A percentile compares a stretch with the other conserved stretches of the same genome.
Conservation (phyloP, 1,139 yeast genomes). For the Blastobotrys malaysiensis region DNA sequence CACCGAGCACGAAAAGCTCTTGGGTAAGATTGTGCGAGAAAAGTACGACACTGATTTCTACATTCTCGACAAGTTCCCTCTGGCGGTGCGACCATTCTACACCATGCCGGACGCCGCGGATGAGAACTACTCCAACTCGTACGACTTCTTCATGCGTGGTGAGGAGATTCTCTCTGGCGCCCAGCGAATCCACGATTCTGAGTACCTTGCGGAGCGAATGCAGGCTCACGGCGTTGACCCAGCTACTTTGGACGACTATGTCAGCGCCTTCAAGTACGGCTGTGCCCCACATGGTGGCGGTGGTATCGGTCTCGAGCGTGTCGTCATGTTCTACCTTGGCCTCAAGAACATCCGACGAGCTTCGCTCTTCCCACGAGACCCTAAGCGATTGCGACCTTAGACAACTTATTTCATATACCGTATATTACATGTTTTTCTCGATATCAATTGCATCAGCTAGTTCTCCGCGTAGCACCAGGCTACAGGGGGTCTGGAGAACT, state of each 20-base stretch:
- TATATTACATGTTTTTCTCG: too few species aligned
- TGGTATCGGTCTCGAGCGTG: slow-evolving; percentile 98
- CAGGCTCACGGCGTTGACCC: slow-evolving; percentile 78
- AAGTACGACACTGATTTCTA: slow-evolving; percentile 96
- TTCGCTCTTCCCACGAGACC: slow-evolving; percentile 97
- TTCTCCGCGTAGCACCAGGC: too few species aligned
- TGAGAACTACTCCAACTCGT: slow-evolving; percentile 78
- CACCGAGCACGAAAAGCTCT: slow-evolving; percentile 89
- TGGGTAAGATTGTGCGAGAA: slow-evolving; percentile 88
- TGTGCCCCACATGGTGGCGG: slow-evolving; percentile 99
- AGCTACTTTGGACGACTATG: slow-evolving; percentile 71
- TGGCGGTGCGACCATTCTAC: slow-evolving; percentile 94
- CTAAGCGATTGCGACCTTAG: slow-evolving; percentile 80
- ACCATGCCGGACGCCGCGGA: slow-evolving; percentile 98
- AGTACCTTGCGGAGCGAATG: slow-evolving; percentile 75
- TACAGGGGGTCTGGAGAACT: too few species aligned
- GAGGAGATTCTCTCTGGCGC: slow-evolving; percentile 98
- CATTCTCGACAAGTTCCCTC: slow-evolving; percentile 96
- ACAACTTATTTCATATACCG: neutral
- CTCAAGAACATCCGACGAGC: slow-evolving; percentile 97
- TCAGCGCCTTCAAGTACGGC: slow-evolving; percentile 87
- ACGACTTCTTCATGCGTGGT: slow-evolving; percentile 99
- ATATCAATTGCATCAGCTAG: too few species aligned
- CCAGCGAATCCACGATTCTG: slow-evolving; percentile 96
- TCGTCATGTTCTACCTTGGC: slow-evolving; percentile 94